Conservation (phyloP, 2,329 filamentous ascomycete species). For the Onygenales sp. region DNA sequence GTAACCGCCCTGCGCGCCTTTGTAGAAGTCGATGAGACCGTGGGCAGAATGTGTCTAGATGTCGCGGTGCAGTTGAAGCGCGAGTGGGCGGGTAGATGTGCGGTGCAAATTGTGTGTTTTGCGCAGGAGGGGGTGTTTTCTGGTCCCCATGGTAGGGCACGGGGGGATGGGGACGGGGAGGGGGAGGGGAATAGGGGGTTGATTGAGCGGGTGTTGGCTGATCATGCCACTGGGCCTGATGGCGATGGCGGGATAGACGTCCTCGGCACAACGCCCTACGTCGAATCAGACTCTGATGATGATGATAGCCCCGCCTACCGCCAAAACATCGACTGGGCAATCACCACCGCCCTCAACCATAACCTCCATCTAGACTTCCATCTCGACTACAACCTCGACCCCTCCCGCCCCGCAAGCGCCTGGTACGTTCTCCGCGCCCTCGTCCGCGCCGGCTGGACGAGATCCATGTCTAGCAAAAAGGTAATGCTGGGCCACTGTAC, state of each 20-base stretch:
- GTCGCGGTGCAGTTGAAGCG: conserved; percentile 49
- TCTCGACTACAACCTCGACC: conserved; percentile 58
- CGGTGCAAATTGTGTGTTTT: conserved; percentile 60
- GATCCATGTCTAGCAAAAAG: conserved; percentile 32
- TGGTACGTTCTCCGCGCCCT: conserved; percentile 47
- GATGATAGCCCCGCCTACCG: conserved; percentile 28
- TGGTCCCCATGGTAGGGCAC: conserved; percentile 14
- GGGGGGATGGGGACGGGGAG: conserved; percentile 19
- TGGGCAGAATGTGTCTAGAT: conserved; percentile 47
- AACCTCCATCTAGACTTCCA: conserved; percentile 59
- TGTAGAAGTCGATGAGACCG: conserved; percentile 58
- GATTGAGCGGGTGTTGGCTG: conserved; percentile 37
- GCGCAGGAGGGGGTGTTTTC: conserved; percentile 62
- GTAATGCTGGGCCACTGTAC: conserved; percentile 61
- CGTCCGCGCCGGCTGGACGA: conserved; percentile 41
- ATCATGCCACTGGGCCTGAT: too few relatives aligned
- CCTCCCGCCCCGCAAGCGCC: conserved; percentile 40
- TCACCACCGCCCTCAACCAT: conserved; percentile 42
- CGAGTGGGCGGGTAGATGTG: conserved; percentile 43
- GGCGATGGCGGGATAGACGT: conserved; percentile 41
- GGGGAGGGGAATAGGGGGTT: conserved; percentile 43
- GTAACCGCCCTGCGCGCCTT: conserved; percentile 63
- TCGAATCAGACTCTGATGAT: conserved; percentile 40
- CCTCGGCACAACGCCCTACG: conserved; percentile 61
- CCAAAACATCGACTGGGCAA: conserved; percentile 55